phyloP scores from a whole-genome alignment of 768 basidiomycete genomes.

The Lactarius tabidus region DNA sequence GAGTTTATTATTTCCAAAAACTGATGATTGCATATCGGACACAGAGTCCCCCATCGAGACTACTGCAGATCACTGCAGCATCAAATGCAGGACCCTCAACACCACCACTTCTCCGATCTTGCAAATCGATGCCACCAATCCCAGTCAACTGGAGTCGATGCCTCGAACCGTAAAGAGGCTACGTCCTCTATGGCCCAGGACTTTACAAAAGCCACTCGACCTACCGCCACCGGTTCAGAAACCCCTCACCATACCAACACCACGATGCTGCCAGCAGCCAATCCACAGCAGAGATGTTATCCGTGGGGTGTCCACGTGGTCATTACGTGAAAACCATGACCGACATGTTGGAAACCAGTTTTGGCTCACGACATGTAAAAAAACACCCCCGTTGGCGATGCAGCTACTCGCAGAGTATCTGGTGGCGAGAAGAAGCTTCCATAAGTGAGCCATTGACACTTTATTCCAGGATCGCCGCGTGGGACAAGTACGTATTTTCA shows the following conservation, averaged over 20 bases:
- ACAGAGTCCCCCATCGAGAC: no score
- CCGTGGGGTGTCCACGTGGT: slow-evolving; percentile 40
- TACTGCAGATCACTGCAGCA: no score
- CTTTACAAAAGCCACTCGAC: background rate
- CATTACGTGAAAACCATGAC: slow-evolving; percentile 41
- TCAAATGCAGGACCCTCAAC: no score
- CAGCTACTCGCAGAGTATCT: slow-evolving; percentile 63
- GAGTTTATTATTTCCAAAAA: no score
- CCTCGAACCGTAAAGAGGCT: no score
- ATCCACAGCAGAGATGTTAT: no score
- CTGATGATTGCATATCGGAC: no score
- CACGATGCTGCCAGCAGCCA: no score
- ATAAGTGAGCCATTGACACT: slow-evolving; percentile 67
- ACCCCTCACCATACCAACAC: background rate
- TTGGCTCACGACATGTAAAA: slow-evolving; percentile 71
- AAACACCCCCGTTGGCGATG: slow-evolving; percentile 75
- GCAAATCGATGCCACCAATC: no score
- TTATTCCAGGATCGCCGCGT: slow-evolving; percentile 57
- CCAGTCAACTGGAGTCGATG: no score
- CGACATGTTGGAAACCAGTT: slow-evolving; percentile 59
- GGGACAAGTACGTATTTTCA: slow-evolving; percentile 61
- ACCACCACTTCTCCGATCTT: no score
- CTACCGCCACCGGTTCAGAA: background rate
- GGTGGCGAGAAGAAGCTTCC: slow-evolving; percentile 75
- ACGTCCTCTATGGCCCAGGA: background rate